Conservation (phyloP, 164 flowering plant genomes). For the Magnolia changhungtana region DNA sequence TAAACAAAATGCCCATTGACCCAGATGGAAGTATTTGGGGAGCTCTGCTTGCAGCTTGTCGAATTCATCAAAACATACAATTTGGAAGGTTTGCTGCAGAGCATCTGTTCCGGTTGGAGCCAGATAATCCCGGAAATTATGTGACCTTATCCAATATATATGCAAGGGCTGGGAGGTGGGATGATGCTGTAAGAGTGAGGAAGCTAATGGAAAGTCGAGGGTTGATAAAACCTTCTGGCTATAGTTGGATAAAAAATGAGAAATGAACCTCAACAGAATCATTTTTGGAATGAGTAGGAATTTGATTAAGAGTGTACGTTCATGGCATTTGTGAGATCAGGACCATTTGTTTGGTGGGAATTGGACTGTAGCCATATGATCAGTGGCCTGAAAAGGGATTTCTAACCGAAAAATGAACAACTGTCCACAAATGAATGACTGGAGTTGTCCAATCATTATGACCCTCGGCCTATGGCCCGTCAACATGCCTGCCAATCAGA, state of each 20-base stretch:
- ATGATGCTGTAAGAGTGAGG: constrained; percentile 42
- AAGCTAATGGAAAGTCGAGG: constrained; percentile 48
- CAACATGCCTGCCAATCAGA: too few species aligned
- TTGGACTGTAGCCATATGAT: background rate
- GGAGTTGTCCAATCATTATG: too few species aligned
- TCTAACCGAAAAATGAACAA: background rate
- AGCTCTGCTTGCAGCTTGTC: constrained; percentile 43
- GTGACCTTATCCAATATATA: constrained; percentile 49
- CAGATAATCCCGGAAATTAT: constrained; percentile 52
- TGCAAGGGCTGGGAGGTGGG: constrained; percentile 45
- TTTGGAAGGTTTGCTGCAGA: constrained; percentile 48
- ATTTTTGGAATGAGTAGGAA: background rate
- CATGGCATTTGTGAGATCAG: background rate
- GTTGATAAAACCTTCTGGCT: constrained; percentile 40
- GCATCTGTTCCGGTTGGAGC: constrained; percentile 41
- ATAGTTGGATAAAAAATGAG: constrained; percentile 34
- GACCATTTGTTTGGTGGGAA: background rate
- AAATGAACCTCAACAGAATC: background rate
- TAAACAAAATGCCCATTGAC: constrained; percentile 32
- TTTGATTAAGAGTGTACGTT: background rate
- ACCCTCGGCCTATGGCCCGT: too few species aligned
- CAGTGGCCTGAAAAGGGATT: background rate
- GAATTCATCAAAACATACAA: constrained; percentile 31
- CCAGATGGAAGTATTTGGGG: constrained; percentile 50
- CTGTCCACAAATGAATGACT: background rate